These are phyloP conservation scores for Jamesozyma gamospora DNA, from an alignment of 805 yeast species.

Conservation along the genomic window DNA sequence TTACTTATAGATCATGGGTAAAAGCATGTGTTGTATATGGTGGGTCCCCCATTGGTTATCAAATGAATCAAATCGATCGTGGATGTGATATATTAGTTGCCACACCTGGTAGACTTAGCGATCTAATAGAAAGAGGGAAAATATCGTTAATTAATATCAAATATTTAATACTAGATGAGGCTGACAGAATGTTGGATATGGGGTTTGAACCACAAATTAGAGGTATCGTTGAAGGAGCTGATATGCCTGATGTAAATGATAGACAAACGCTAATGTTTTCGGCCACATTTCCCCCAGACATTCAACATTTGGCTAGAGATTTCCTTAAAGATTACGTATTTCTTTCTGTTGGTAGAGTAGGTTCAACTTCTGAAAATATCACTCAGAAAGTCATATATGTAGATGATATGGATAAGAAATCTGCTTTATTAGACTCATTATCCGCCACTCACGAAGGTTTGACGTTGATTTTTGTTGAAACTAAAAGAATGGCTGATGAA, in stretches of 20 bases:
- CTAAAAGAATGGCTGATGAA: slow-evolving; percentile 95
- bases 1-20: slow-evolving; percentile 97
- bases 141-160: slow-evolving; percentile 81
- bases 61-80: slow-evolving; percentile 74
- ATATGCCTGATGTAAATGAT: slow-evolving; percentile 80
- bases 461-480: slow-evolving; percentile 90
- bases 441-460: slow-evolving; percentile 70
- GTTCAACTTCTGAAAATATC: slow-evolving; percentile 95
- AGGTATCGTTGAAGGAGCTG: slow-evolving; percentile 92
- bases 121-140: slow-evolving; percentile 85
- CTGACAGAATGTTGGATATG: slow-evolving; percentile 99
- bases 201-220: slow-evolving; percentile 99
- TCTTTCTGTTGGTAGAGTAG: slow-evolving; percentile 95
- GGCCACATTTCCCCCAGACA: slow-evolving; percentile 96
- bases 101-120: slow-evolving; percentile 96
- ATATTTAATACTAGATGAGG: slow-evolving; percentile 92
- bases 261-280: slow-evolving; percentile 97
- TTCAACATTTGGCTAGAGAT: slow-evolving; percentile 91
- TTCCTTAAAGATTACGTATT: slow-evolving; percentile 91
- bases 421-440: slow-evolving; percentile 77
- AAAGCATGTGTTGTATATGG: slow-evolving; percentile 93
- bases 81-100: slow-evolving; percentile 96
- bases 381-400: slow-evolving; percentile 87
- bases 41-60: slow-evolving; percentile 87
- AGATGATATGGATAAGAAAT: slow-evolving; percentile 84